phyloP scores from a whole-genome alignment of 164 flowering plant genomes.

The Stephania japonica region DNA sequence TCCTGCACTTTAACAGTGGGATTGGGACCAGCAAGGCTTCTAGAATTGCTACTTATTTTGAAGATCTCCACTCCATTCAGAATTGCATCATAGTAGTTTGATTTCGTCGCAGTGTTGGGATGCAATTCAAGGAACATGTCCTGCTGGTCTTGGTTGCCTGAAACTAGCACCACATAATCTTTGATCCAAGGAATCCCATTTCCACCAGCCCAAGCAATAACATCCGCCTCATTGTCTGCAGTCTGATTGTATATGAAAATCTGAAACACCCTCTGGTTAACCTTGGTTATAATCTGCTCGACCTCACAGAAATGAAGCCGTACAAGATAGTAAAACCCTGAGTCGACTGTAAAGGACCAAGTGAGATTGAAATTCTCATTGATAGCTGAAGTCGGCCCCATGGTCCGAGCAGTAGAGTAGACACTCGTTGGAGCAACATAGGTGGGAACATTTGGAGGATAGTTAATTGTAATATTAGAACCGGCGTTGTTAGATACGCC shows the following conservation, averaged over 20 bases:
- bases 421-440: constrained; percentile 63
- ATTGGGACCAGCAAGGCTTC: constrained; percentile 36
- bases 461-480: constrained; percentile 31
- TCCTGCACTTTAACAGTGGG: constrained; percentile 18
- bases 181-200: constrained; percentile 39
- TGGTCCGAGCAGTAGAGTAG: constrained; percentile 64
- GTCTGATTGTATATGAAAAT: constrained; percentile 68
- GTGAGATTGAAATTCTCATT: constrained; percentile 61
- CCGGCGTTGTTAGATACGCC: constrained; percentile 45
- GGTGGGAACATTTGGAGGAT: constrained; percentile 32
- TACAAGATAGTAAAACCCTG: constrained; percentile 66
- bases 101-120: not conserved
- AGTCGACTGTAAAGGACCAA: constrained; percentile 64
- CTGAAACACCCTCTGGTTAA: constrained; percentile 65
- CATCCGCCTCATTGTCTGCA: constrained; percentile 53
- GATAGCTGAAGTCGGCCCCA: constrained; percentile 44
- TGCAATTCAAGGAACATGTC: constrained; percentile 47
- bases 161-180: constrained; percentile 45
- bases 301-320: constrained; percentile 94
- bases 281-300: constrained; percentile 18
- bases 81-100: constrained; percentile 22
- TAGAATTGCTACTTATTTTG: constrained; percentile 27
- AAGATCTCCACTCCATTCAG: constrained; percentile 52
- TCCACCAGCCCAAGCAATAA: constrained; percentile 36
- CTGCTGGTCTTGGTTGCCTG: constrained; percentile 37